phyloP scores from a whole-genome alignment of 2,329 filamentous ascomycete species.

The Aureobasidium uvarum region DNA sequence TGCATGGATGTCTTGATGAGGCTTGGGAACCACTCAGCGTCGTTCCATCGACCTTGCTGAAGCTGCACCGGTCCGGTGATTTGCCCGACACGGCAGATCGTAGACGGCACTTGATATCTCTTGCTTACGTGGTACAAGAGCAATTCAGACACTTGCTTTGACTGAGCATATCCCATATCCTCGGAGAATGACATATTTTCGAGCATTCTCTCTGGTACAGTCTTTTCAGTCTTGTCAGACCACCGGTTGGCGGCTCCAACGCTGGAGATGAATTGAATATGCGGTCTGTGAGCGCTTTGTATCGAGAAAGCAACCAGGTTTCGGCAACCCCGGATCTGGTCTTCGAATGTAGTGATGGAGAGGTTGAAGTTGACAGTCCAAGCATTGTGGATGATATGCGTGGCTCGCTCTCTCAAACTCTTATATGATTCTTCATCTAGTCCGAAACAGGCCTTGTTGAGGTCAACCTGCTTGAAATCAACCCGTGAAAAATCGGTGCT shows the following conservation, averaged over 20 bases:
- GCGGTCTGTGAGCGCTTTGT: too few relatives aligned
- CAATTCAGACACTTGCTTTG: not conserved
- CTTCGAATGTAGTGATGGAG: not conserved
- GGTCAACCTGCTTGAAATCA: not conserved
- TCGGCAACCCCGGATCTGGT: not conserved
- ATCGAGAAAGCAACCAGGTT: not conserved
- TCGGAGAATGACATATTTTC: not conserved
- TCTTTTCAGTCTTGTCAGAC: not conserved
- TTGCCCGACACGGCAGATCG: not conserved
- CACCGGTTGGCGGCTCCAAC: not conserved
- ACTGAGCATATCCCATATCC: not conserved
- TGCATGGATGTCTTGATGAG: not conserved
- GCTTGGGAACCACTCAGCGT: not conserved
- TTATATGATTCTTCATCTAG: not conserved
- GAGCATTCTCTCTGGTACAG: not conserved
- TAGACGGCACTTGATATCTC: not conserved
- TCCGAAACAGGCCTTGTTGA: not conserved
- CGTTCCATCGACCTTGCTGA: not conserved
- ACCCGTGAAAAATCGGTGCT: not conserved
- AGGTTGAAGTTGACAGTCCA: not conserved
- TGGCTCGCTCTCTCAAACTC: not conserved
- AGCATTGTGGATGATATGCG: not conserved
- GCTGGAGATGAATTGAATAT: not conserved
- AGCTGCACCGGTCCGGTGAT: not conserved
- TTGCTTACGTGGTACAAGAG: not conserved